A percentile compares a stretch with the other conserved stretches of the same genome.
Evolutionary conservation across 371 early-diverging fungal species (phyloP).

Genomic region (Apophysomyces sp.): DNA sequence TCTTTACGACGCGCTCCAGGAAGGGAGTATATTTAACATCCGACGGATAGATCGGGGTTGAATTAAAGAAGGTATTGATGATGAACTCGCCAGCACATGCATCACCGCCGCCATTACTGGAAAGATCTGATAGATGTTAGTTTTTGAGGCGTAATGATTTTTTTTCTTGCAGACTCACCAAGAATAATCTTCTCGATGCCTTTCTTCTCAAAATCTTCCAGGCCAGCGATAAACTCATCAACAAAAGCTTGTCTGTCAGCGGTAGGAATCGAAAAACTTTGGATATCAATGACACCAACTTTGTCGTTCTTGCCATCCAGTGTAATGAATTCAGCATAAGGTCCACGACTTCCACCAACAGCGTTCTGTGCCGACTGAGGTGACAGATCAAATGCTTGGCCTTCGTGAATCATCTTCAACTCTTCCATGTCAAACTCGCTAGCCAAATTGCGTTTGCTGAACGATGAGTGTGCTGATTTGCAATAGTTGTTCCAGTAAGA

Average conservation of each 20-base stretch:
- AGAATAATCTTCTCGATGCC: conserved; percentile 48
- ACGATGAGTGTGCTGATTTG: conserved; percentile 30
- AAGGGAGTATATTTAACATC: conserved; percentile 48
- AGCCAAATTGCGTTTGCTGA: conserved; percentile 11
- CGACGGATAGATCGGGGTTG: conserved; percentile 46
- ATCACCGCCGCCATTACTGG: conserved; percentile 52
- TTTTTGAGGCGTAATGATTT: neutral
- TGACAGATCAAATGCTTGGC: conserved; percentile 27
- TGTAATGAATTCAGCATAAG: conserved; percentile 38
- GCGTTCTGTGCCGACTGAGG: conserved; percentile 19
- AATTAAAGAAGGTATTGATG: conserved; percentile 43
- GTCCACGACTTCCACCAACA: conserved; percentile 23
- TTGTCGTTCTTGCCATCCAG: conserved; percentile 23
- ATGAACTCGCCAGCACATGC: conserved; percentile 54
- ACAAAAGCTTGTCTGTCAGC: conserved; percentile 38
- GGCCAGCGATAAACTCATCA: conserved; percentile 30
- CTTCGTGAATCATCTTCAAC: conserved; percentile 35
- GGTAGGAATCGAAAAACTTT: conserved; percentile 43
- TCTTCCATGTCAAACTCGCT: conserved; percentile 27
- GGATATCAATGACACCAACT: conserved; percentile 52
- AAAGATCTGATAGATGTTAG: conserved; percentile 23
- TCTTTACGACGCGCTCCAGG: conserved; percentile 42
- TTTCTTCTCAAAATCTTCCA: conserved; percentile 36
- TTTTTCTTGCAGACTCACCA: conserved; percentile 2
- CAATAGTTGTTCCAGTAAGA: conserved; percentile 45